Percentiles rank a stretch among this genome's conserved stretches.
Conservation (phyloP, 2,329 filamentous ascomycete species). For the Incumbomyces lentus region DNA sequence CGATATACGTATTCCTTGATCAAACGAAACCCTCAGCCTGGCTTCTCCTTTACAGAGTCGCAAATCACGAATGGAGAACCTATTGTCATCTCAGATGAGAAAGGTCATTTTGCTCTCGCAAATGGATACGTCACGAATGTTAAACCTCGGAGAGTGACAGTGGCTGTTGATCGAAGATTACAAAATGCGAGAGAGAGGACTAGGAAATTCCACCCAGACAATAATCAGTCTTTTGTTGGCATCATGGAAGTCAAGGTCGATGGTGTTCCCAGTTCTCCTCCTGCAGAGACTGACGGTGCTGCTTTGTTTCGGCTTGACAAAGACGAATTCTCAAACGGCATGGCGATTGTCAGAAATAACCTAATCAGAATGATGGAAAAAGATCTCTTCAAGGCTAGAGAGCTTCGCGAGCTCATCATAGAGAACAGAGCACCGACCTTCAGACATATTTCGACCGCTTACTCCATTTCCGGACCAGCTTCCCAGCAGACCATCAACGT, state of each 20-base stretch:
- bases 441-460: constrained; percentile 52
- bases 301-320: constrained; percentile 78
- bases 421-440: constrained; percentile 66
- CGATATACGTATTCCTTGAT: constrained; percentile 77
- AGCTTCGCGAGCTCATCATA: constrained; percentile 70
- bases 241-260: constrained; percentile 68
- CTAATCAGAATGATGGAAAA: constrained; percentile 85
- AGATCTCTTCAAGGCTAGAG: constrained; percentile 56
- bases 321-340: constrained; percentile 96
- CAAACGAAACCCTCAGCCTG: constrained; percentile 51
- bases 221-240: constrained; percentile 78
- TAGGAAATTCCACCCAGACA: constrained; percentile 61
- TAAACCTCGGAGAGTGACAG: constrained; percentile 63
- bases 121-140: constrained; percentile 82
- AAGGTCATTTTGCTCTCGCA: constrained; percentile 87
- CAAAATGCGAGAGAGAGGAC: constrained; percentile 74
- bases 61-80: constrained; percentile 81
- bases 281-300: constrained; percentile 25
- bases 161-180: constrained; percentile 80
- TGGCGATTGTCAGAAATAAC: constrained; percentile 91
- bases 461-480: constrained; percentile 44
- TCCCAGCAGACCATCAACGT: constrained; percentile 63
- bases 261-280: neutral
- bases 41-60: constrained; percentile 82
- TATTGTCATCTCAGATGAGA: constrained; percentile 90